A percentile compares a stretch with the other conserved stretches of the same genome.
Evolutionary conservation across 2,329 filamentous ascomycete genomes (phyloP).

Genomic region (Fusarium lateritium): DNA sequence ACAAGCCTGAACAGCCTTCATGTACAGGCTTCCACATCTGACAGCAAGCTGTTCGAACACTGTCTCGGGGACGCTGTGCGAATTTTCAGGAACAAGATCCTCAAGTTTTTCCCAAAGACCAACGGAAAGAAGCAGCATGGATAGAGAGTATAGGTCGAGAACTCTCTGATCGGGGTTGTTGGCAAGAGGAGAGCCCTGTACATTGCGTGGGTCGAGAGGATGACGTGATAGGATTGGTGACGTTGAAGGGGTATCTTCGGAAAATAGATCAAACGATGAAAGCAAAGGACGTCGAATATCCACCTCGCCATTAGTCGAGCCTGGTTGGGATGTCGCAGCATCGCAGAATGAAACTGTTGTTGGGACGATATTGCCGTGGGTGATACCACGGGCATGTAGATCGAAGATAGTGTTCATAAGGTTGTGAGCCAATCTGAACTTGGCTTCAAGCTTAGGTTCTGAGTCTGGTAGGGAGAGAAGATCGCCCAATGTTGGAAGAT

Average conservation of each 20-base stretch:
- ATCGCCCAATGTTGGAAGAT: conserved; percentile 67
- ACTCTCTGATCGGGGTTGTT: conserved; percentile 69
- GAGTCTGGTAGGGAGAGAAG: conserved; percentile 67
- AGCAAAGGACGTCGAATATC: conserved; percentile 79
- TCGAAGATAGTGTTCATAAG: conserved; percentile 81
- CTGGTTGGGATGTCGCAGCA: conserved; percentile 58
- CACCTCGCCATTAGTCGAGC: conserved; percentile 62
- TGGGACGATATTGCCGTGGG: conserved; percentile 78
- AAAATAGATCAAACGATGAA: conserved; percentile 82
- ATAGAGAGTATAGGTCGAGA: conserved; percentile 80
- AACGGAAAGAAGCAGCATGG: conserved; percentile 80
- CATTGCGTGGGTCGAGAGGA: conserved; percentile 71
- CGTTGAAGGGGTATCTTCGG: conserved; percentile 46
- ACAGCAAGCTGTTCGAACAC: conserved; percentile 74
- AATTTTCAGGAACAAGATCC: conserved; percentile 61
- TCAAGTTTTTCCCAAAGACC: conserved; percentile 81
- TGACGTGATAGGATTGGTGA: conserved; percentile 66
- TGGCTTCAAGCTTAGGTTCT: conserved; percentile 80
- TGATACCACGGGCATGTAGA: conserved; percentile 77
- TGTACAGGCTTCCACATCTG: conserved; percentile 81
- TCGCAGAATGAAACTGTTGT: conserved; percentile 77
- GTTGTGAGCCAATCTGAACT: conserved; percentile 81
- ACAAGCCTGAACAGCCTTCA: conserved; percentile 80
- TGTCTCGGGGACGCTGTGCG: conserved; percentile 71
- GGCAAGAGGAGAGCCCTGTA: conserved; percentile 62